Evolutionary conservation across 306 rosid genomes (phyloP).

Genomic region (Clitoria ternatea): DNA sequence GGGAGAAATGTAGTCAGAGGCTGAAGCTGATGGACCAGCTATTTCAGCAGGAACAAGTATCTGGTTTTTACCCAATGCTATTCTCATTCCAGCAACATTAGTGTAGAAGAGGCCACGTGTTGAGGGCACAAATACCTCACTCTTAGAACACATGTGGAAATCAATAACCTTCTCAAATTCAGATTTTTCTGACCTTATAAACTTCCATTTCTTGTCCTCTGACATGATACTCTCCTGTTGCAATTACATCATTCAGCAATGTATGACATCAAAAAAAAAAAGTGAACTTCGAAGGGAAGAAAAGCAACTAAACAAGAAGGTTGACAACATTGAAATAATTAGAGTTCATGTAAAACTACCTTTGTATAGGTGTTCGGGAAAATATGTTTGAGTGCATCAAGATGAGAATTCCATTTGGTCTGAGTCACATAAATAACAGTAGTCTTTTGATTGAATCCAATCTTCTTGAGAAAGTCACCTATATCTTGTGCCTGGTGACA

Average conservation of each 20-base stretch:
- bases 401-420: constrained; percentile 29
- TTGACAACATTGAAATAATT: not conserved
- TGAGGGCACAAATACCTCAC: constrained; percentile 39
- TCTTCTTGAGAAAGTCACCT: constrained; percentile 37
- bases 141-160: constrained; percentile 30
- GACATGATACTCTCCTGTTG: constrained; percentile 33
- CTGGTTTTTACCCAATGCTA: constrained; percentile 38
- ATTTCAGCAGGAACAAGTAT: constrained; percentile 31
- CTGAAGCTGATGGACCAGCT: constrained; percentile 8
- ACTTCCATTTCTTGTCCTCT: constrained; percentile 16
- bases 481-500: constrained; percentile 25
- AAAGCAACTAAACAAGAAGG: no score
- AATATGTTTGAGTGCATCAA: constrained; percentile 30
- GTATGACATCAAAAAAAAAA: not conserved
- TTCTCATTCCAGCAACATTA: constrained; percentile 39
- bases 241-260: not conserved
- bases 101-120: constrained; percentile 24
- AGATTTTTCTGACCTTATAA: constrained; percentile 17
- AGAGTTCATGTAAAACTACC: constrained; percentile 11
- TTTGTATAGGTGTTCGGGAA: constrained; percentile 41
- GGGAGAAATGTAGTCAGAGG: constrained; percentile 29
- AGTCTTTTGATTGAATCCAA: constrained; percentile 30
- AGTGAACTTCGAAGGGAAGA: not conserved
- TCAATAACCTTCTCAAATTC: constrained; percentile 34
- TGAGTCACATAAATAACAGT: constrained; percentile 36